Percentiles rank a stretch among this genome's conserved stretches.
Evolutionary conservation across 805 yeast species (phyloP).

Genomic region (Starmera amethionina): DNA sequence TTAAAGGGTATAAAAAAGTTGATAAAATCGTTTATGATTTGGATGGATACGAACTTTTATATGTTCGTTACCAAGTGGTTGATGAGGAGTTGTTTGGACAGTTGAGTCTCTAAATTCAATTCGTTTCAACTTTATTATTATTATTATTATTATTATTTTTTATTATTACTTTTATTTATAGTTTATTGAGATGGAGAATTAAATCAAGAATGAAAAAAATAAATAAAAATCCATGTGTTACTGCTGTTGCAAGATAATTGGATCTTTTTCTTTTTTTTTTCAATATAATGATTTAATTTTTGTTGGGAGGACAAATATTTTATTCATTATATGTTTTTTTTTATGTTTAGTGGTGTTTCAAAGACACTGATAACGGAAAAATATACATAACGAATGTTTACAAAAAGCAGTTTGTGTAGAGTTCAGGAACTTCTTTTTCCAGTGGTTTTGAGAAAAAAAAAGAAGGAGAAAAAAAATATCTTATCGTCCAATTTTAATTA

Average conservation of each 20-base stretch:
- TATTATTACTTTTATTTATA: neutral
- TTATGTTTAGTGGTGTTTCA: slow-evolving; percentile 8
- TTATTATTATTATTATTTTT: neutral
- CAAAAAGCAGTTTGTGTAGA: too few relatives aligned
- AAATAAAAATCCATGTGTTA: slow-evolving; percentile 2
- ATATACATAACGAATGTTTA: too few relatives aligned
- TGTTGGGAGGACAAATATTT: slow-evolving; percentile 16
- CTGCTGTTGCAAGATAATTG: neutral
- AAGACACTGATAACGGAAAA: too few relatives aligned
- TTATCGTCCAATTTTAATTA: too few relatives aligned
- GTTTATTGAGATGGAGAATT: neutral
- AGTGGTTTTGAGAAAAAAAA: too few relatives aligned
- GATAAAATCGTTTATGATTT: slow-evolving; percentile 70
- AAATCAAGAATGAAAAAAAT: slow-evolving; percentile 8
- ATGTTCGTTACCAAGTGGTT: slow-evolving; percentile 48
- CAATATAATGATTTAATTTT: slow-evolving; percentile 16
- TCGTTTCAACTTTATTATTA: neutral
- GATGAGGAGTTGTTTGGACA: slow-evolving; percentile 13
- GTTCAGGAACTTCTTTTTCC: too few relatives aligned
- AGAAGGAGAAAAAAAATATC: too few relatives aligned
- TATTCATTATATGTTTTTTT: slow-evolving; percentile 16
- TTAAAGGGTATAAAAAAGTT: slow-evolving; percentile 44
- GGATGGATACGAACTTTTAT: slow-evolving; percentile 63
- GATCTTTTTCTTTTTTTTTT: slow-evolving; percentile 13
- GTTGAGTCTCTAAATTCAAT: slow-evolving; percentile 1